Conservation (phyloP, 495 filamentous ascomycete genomes). For the Trichodelitschia bisporula region DNA sequence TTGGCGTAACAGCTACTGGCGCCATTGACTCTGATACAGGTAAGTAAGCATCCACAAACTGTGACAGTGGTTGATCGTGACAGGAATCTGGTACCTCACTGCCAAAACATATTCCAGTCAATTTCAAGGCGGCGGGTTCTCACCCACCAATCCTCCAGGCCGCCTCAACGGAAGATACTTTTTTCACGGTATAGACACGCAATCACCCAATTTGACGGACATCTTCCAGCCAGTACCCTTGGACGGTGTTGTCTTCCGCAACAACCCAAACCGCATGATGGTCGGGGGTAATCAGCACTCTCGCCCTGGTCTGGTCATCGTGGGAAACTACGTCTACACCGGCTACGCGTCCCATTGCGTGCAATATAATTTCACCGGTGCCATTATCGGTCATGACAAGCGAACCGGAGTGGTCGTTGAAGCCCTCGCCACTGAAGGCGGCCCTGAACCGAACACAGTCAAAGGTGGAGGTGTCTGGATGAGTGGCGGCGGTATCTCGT, state of each 20-base stretch:
- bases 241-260: conserved; percentile 16
- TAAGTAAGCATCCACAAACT: too few species aligned
- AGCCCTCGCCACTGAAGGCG: conserved; percentile 10
- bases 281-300: conserved; percentile 20
- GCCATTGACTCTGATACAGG: too few species aligned
- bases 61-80: too few species aligned
- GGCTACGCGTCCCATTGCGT: conserved; percentile 24
- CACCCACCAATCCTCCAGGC: too few species aligned
- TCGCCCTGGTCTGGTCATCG: conserved; percentile 18
- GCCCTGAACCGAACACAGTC: conserved; percentile 9
- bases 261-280: conserved; percentile 20
- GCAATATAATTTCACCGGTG: conserved; percentile 22
- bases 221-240: too few species aligned
- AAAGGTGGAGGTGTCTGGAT: conserved; percentile 21
- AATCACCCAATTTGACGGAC: too few species aligned
- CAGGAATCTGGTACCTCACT: too few species aligned
- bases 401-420: conserved; percentile 7
- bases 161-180: too few species aligned
- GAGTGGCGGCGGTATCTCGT: conserved; percentile 18
- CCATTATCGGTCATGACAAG: conserved; percentile 16
- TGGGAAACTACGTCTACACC: conserved; percentile 15
- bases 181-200: too few species aligned
- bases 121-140: too few species aligned
- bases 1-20: too few species aligned
- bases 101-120: too few species aligned